Conservation (phyloP, 768 basidiomycete genomes). For the Auricularia sp. region DNA sequence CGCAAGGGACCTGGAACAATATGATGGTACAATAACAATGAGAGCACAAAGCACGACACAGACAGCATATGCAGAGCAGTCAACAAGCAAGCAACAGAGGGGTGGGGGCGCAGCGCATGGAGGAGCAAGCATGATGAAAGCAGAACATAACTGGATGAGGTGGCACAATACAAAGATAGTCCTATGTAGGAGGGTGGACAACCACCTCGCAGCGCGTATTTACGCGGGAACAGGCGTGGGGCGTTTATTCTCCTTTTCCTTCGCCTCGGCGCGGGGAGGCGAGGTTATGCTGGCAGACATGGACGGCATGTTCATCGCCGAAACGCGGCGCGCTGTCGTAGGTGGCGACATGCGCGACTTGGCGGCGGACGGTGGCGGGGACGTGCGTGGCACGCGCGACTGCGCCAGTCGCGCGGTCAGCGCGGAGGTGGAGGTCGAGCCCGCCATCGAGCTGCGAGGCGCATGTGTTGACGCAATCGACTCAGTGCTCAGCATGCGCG, state of each 20-base stretch:
- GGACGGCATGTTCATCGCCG: neutral
- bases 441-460: neutral
- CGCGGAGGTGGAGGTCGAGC: neutral
- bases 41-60: neutral
- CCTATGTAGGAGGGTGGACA: neutral
- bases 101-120: too few relatives aligned
- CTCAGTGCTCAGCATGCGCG: neutral
- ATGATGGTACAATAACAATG: neutral
- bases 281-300: neutral
- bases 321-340: neutral
- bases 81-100: neutral
- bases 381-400: neutral
- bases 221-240: neutral
- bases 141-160: neutral
- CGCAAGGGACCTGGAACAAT: too few relatives aligned
- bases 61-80: too few relatives aligned
- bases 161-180: neutral
- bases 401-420: neutral
- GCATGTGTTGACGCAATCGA: neutral
- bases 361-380: neutral
- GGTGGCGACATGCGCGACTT: neutral
- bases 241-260: neutral
- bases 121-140: too few relatives aligned
- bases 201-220: neutral
- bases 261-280: neutral